Evolutionary conservation across 176 grass and related monocot genomes (phyloP).

Genomic region (Rhynchospora tenuis): DNA sequence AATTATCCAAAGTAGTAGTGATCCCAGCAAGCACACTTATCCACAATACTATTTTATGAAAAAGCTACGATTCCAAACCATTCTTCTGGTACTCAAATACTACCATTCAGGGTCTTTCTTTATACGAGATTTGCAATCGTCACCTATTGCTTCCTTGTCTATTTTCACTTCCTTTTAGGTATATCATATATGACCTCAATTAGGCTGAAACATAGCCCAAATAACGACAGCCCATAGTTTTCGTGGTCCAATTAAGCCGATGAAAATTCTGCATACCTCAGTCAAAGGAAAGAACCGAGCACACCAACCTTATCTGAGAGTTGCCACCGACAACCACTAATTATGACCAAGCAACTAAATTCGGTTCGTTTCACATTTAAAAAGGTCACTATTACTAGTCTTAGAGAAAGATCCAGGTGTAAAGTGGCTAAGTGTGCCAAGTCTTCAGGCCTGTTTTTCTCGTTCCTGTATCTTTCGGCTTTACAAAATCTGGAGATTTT

Average conservation of each 20-base stretch:
- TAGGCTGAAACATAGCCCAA: background rate
- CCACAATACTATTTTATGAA: background rate
- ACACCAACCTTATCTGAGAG: conserved; percentile 1
- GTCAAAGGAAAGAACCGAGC: conserved; percentile 1
- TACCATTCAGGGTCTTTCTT: background rate
- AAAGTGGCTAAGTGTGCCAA: background rate
- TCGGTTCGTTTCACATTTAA: background rate
- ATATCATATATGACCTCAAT: background rate
- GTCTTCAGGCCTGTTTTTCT: background rate
- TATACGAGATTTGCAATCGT: background rate
- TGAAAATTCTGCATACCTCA: background rate
- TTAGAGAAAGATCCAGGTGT: background rate
- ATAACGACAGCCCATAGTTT: background rate
- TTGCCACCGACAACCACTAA: background rate
- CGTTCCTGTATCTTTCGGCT: background rate
- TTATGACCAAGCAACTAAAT: background rate
- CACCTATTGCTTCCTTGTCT: background rate
- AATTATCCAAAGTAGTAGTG: background rate
- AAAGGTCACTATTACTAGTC: background rate
- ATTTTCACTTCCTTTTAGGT: background rate
- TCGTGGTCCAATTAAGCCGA: background rate
- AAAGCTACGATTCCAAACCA: background rate
- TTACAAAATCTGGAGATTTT: background rate
- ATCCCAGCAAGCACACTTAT: background rate
- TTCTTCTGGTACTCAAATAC: background rate